Percentiles rank a stretch among this genome's conserved stretches.
Evolutionary conservation across 1,284 basidiomycete species (phyloP).

Genomic region (Afroboletus lepidellus): DNA sequence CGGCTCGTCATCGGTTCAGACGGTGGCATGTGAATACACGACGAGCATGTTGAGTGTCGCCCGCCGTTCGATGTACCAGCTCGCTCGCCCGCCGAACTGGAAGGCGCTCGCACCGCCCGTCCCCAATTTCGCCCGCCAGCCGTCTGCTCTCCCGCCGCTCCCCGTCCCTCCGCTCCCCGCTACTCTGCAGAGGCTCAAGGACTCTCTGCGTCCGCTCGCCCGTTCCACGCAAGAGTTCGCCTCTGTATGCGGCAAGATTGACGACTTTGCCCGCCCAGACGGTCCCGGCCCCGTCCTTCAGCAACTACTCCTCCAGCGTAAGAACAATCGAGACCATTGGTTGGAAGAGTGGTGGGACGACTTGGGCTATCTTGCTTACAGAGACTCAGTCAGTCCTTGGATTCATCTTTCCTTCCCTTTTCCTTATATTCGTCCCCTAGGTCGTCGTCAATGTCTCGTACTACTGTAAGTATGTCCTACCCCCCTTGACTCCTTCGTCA

Average conservation of each 20-base stretch:
- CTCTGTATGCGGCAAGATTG: constrained; percentile 55
- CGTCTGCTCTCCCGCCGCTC: constrained; percentile 48
- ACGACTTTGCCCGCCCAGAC: constrained; percentile 45
- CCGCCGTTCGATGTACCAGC: constrained; percentile 24
- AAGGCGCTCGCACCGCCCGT: constrained; percentile 28
- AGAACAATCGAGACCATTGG: constrained; percentile 61
- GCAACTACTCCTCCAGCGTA: constrained; percentile 49
- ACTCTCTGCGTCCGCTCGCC: constrained; percentile 63
- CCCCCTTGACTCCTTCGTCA: background rate
- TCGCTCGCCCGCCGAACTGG: constrained; percentile 26
- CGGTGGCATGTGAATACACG: constrained; percentile 12
- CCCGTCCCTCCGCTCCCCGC: constrained; percentile 61
- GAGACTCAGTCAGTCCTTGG: constrained; percentile 61
- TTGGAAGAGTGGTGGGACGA: constrained; percentile 86
- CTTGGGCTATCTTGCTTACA: constrained; percentile 64
- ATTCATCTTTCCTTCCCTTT: background rate
- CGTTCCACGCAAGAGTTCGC: constrained; percentile 56
- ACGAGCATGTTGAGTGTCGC: background rate
- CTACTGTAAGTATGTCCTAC: constrained; percentile 54
- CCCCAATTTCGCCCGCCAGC: constrained; percentile 24
- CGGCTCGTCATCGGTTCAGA: background rate
- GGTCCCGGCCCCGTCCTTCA: constrained; percentile 58
- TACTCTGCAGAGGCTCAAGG: constrained; percentile 60
- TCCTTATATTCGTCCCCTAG: constrained; percentile 36
- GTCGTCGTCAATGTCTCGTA: constrained; percentile 82